phyloP scores from a whole-genome alignment of 2,329 filamentous ascomycete species.

The Aureobasidium melanogenum region DNA sequence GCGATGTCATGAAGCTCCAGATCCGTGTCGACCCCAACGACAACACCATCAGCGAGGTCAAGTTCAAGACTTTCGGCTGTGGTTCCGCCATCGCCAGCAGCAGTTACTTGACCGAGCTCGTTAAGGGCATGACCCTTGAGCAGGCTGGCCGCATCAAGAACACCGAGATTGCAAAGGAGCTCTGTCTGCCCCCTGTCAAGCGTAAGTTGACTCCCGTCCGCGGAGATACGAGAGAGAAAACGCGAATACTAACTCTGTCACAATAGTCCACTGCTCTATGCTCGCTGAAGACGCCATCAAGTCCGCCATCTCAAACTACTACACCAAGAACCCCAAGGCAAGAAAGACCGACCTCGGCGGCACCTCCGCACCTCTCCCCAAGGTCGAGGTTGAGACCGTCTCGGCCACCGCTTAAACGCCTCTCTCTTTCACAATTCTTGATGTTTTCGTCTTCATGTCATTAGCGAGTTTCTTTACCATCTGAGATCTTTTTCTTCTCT shows the following conservation, averaged over 20 bases:
- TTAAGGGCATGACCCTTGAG: conserved; percentile 91
- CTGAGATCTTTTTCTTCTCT: not conserved
- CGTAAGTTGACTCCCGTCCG: conserved; percentile 43
- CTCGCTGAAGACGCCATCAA: conserved; percentile 89
- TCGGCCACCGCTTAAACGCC: conserved; percentile 15
- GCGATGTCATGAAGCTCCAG: conserved; percentile 90
- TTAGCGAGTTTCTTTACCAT: conserved; percentile 6
- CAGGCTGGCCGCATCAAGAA: conserved; percentile 90
- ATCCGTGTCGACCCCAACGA: conserved; percentile 83
- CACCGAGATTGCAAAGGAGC: conserved; percentile 95
- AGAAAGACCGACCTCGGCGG: conserved; percentile 68
- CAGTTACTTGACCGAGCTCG: conserved; percentile 88
- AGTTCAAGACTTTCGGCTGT: conserved; percentile 97
- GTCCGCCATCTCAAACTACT: conserved; percentile 82
- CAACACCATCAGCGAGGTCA: conserved; percentile 85
- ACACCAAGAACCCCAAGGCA: conserved; percentile 77
- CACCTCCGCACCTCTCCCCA: conserved; percentile 60
- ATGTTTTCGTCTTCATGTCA: conserved; percentile 4
- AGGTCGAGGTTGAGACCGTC: conserved; percentile 52
- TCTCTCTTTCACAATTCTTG: not conserved
- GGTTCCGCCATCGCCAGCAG: conserved; percentile 90
- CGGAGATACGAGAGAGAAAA: not conserved
- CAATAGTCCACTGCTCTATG: conserved; percentile 82
- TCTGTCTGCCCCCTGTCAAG: conserved; percentile 82
- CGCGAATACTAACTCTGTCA: conserved; percentile 4